phyloP scores from a whole-genome alignment of 78 protist species.

The Dictyostelium firmibasis region DNA sequence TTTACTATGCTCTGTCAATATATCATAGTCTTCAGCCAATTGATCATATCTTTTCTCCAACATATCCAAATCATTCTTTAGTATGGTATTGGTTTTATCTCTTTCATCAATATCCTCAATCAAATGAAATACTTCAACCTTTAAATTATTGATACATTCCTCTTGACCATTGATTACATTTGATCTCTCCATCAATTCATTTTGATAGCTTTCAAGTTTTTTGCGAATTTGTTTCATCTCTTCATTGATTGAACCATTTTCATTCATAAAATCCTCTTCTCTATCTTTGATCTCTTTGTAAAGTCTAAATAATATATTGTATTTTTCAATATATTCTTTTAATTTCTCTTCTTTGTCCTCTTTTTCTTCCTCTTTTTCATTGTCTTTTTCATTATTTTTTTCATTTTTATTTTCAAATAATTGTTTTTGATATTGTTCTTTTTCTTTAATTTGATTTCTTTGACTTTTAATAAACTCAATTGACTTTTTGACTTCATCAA shows the following conservation, averaged over 20 bases:
- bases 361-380: neutral
- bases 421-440: neutral
- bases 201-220: neutral
- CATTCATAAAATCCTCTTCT: neutral
- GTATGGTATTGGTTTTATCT: neutral
- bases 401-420: neutral
- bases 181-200: neutral
- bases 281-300: neutral
- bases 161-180: neutral
- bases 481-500: neutral
- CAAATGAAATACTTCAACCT: neutral
- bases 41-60: neutral
- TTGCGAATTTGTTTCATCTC: neutral
- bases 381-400: neutral
- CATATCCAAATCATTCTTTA: neutral
- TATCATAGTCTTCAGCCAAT: neutral
- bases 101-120: neutral
- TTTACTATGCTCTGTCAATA: neutral
- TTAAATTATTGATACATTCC: neutral
- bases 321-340: neutral
- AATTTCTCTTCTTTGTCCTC: neutral
- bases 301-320: neutral
- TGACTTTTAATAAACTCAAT: neutral
- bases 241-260: neutral
- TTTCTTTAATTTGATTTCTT: neutral